Evolutionary conservation across 2,329 filamentous ascomycete genomes (phyloP).

Genomic region (Didymella lethalis): DNA sequence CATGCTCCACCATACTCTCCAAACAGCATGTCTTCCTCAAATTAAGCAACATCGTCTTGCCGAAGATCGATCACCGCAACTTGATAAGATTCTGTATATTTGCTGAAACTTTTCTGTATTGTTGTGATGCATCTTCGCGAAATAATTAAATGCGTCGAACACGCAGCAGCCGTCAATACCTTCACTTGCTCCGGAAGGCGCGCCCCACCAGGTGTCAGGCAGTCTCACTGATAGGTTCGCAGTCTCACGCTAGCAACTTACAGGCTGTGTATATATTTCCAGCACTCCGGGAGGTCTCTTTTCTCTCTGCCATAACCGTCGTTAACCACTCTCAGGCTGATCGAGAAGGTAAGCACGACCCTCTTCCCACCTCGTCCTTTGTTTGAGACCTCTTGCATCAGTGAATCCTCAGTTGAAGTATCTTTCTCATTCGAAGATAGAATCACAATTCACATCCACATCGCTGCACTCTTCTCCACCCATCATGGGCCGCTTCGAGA

Average conservation of each 20-base stretch:
- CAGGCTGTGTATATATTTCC: background rate
- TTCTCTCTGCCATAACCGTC: background rate
- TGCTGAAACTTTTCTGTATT: background rate
- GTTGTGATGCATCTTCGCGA: background rate
- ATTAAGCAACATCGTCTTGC: background rate
- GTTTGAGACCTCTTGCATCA: background rate
- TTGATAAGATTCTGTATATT: too few species aligned
- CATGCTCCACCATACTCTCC: background rate
- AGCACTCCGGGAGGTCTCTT: background rate
- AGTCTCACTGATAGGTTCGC: background rate
- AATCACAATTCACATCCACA: background rate
- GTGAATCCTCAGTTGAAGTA: too few species aligned
- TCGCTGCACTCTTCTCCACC: background rate
- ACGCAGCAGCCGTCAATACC: background rate
- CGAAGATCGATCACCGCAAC: background rate
- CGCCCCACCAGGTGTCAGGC: background rate
- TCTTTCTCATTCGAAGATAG: background rate
- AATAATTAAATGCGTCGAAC: background rate
- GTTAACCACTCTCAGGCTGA: background rate
- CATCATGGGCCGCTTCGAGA: constrained; percentile 43
- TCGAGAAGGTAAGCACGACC: constrained; percentile 6
- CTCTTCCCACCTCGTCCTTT: background rate
- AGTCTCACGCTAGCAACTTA: background rate
- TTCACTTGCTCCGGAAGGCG: constrained; percentile 10
- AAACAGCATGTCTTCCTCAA: background rate